These are phyloP conservation scores for Tetratostichococcus sp. DNA, from an alignment of 139 green algal genomes.

Conservation along the genomic window DNA sequence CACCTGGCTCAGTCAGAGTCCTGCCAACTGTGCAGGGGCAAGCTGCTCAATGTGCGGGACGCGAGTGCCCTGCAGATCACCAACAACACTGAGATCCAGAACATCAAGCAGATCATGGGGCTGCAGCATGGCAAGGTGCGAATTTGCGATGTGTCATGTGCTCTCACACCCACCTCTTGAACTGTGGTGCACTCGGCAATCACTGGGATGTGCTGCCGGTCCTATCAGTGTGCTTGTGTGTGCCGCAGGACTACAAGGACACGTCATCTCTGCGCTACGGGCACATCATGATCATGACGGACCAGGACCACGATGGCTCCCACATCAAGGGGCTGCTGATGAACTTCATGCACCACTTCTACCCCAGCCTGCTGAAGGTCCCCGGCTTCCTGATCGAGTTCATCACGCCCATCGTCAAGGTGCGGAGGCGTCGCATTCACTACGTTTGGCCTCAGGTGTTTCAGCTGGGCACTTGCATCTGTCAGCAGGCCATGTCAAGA, in stretches of 20 bases:
- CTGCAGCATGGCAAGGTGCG: conserved; percentile 90
- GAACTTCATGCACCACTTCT: conserved; percentile 99
- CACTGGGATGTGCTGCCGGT: too few species aligned
- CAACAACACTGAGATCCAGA: conserved; percentile 94
- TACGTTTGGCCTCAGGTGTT: too few species aligned
- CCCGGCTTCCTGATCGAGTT: conserved; percentile 97
- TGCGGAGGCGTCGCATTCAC: conserved; percentile 12
- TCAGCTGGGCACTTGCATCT: too few species aligned
- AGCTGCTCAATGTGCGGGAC: conserved; percentile 98
- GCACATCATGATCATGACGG: conserved; percentile 99
- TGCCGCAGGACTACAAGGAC: conserved; percentile 78
- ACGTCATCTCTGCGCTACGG: conserved; percentile 93
- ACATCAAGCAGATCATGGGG: conserved; percentile 99
- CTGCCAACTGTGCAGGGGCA: conserved; percentile 66
- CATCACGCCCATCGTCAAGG: conserved; percentile 99
- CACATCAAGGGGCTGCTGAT: conserved; percentile 99
- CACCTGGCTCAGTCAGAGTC: too few species aligned
- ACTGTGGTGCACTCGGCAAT: too few species aligned
- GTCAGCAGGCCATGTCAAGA: too few species aligned
- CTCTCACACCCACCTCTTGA: too few species aligned
- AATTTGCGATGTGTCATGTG: background rate
- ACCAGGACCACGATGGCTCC: conserved; percentile 98
- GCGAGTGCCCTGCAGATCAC: conserved; percentile 83
- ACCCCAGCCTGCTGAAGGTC: conserved; percentile 90
- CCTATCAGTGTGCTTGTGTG: too few species aligned